Base-by-base conservation (phyloP, 352 stramenopile genomes). In the Phytophthora tentaculata region DNA sequence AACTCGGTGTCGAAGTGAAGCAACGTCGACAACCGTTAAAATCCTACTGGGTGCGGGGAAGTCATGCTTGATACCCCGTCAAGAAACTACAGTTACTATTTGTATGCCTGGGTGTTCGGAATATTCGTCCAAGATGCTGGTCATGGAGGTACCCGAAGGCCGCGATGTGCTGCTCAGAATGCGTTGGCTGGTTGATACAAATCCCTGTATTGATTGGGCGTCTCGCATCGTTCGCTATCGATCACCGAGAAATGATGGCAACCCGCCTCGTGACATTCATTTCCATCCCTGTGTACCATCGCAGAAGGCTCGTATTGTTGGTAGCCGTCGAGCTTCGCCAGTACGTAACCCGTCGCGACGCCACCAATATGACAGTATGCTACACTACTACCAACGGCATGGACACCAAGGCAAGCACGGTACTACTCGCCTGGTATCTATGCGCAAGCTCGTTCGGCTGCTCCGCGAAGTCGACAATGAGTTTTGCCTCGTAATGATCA, bases 381-480 rank as follows among this genome's bases (percentile, higher is more conserved):
- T 43, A 17, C 35, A 43, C 16, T 43, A 43, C 16, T 43, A 43
- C 47, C 37, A 26, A 8, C 43, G 41, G 0, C 20, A 43, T 43
- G n/a, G 35, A 43, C 35, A 43, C 8, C 10, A 43, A 13, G 35
- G 35, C 3, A 10, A 43, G 35, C 35, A 43, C 9, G 8, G 35
- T 17, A 43, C 9, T 13, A 43, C 35, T 13, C 8, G 35, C 16
- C 35, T 43, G 2, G 35, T 43, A 2, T 17, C 9, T 13, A 14
- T 43, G 35, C 6, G 16, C 10, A 43, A 17, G 35, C 35, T 43
- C 14, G 0, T 10, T 3, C 35, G 35, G 6, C 9, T 64, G 3
- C 57, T 57, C 16, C 47, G 57, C 19, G 47, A 58, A 17, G 13
- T 12, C 13, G 45, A 35, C 47, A 64, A 58, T 6, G 57, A 64